A percentile compares a stretch with the other conserved stretches of the same genome.
Evolutionary conservation across 164 flowering plant genomes (phyloP).

Genomic region (Liquidambar formosana): DNA sequence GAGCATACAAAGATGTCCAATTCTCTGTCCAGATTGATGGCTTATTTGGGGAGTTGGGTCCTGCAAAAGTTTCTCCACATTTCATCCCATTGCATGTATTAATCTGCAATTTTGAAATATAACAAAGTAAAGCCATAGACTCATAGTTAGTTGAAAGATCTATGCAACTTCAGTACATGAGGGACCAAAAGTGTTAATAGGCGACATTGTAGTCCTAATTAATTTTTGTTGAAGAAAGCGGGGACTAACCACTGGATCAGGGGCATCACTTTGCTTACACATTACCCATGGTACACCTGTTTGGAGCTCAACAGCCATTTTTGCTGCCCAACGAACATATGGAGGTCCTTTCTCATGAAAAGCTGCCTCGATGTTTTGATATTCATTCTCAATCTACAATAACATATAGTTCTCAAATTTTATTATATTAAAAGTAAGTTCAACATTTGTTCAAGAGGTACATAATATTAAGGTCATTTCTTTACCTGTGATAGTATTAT

Average conservation of each 20-base stretch:
- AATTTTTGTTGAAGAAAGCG: not conserved
- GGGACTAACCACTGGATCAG: conserved; percentile 92
- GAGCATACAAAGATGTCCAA: conserved; percentile 77
- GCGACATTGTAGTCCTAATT: not conserved
- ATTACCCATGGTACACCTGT: conserved; percentile 96
- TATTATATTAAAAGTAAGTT: no score
- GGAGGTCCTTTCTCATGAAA: conserved; percentile 50
- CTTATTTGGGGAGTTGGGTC: conserved; percentile 89
- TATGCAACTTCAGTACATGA: not conserved
- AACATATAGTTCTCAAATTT: not conserved
- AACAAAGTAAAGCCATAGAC: not conserved
- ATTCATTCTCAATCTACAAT: conserved; percentile 88
- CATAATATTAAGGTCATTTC: not conserved
- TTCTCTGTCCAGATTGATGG: conserved; percentile 94
- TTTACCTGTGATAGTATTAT: conserved; percentile 45
- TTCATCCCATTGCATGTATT: conserved; percentile 89
- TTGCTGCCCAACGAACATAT: conserved; percentile 82
- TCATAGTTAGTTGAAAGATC: not conserved
- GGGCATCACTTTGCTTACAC: conserved; percentile 98
- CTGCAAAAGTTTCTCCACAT: conserved; percentile 84
- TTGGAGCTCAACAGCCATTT: conserved; percentile 72
- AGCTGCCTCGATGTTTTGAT: conserved; percentile 58
- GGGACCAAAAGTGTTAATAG: not conserved
- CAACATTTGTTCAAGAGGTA: not conserved
- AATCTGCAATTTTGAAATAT: conserved; percentile 45